Evolutionary conservation across 2,329 filamentous ascomycete species (phyloP).

Genomic region (Penicillium nordicum): DNA sequence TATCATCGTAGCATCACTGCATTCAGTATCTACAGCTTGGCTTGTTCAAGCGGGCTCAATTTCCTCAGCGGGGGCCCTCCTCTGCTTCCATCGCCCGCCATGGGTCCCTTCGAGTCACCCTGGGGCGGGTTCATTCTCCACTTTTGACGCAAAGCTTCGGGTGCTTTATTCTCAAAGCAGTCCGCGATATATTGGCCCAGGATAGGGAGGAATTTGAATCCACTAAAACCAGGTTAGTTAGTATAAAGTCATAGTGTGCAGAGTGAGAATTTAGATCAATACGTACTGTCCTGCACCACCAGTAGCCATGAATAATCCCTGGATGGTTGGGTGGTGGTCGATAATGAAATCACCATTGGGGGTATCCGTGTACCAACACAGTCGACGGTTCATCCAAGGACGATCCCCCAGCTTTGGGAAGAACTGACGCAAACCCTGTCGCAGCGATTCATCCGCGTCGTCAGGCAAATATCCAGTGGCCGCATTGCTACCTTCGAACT

Average conservation of each 20-base stretch:
- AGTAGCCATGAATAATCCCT: conserved; percentile 44
- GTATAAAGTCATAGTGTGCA: background rate
- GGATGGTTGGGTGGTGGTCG: conserved; percentile 60
- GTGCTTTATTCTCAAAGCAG: conserved; percentile 48
- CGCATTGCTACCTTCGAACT: conserved; percentile 39
- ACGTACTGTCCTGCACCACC: conserved; percentile 27
- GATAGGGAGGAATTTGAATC: conserved; percentile 64
- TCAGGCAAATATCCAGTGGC: conserved; percentile 34
- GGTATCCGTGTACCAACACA: conserved; percentile 74
- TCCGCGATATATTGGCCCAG: conserved; percentile 61
- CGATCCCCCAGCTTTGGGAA: conserved; percentile 58
- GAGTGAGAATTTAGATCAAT: background rate
- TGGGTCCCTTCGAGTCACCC: conserved; percentile 1
- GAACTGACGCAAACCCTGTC: conserved; percentile 56
- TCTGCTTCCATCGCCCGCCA: conserved; percentile 29
- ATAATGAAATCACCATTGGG: conserved; percentile 65
- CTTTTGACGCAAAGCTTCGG: conserved; percentile 57
- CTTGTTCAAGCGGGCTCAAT: conserved; percentile 23
- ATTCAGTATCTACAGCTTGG: conserved; percentile 16
- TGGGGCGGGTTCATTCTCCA: conserved; percentile 41
- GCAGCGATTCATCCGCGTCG: conserved; percentile 59
- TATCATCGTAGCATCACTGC: background rate
- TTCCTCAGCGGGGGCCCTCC: conserved; percentile 26
- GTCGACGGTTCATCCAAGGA: conserved; percentile 57
- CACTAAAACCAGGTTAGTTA: conserved; percentile 14